Evolutionary conservation across 805 yeast genomes (phyloP), one percentile per base, ranked within the genome.

Genomic region (Suhomyces sp.): DNA sequence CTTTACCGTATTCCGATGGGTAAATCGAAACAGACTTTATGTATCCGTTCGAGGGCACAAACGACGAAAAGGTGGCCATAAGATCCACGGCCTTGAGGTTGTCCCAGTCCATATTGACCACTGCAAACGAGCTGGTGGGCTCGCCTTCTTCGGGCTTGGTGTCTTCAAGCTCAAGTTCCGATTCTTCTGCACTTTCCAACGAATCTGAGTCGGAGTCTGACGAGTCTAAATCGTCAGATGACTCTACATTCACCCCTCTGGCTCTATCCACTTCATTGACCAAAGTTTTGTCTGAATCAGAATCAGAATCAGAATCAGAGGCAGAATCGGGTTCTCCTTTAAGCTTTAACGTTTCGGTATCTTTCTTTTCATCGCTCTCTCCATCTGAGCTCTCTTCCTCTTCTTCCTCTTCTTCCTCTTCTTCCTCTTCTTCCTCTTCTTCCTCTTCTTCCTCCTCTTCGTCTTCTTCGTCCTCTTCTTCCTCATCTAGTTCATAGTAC

Each of bases 31-130:
- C 86, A n/a, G 84, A 82, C 45, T 72, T 67, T 51, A 93, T 86
- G 45, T 75, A 73, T 1, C 96, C 96, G 35, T 81, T 85, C 22
- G 82, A 70, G 17, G 97, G 97, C 22, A 88, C 85, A 71, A 93
- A 94, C 51, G 96, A 84, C 6, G 85, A 73, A 62, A 93, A 90
- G 0, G 98, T 87, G 4, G 96, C 96, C 87, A 89, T 82, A 57
- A 93, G 73, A 66, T 94, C 98, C 4, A 83, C 82, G 0, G 98
- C 88, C 46, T 83, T 81, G n/a, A 94, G 79, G 64, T 94, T 88
- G 62, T 94, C 99, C 99, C 99, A 94, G 66, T 94, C 99, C 81
- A 94, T 76, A 64, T 94, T 94, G 29, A 94, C 98, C 1, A 87
- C 97, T 0, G 99, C 99, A 63, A 94, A 77, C 5, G 88, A 76